A percentile compares a stretch with the other conserved stretches of the same genome.
Evolutionary conservation across 148 eudicot genomes (phyloP).

Genomic region (Dianthus caryophyllus): DNA sequence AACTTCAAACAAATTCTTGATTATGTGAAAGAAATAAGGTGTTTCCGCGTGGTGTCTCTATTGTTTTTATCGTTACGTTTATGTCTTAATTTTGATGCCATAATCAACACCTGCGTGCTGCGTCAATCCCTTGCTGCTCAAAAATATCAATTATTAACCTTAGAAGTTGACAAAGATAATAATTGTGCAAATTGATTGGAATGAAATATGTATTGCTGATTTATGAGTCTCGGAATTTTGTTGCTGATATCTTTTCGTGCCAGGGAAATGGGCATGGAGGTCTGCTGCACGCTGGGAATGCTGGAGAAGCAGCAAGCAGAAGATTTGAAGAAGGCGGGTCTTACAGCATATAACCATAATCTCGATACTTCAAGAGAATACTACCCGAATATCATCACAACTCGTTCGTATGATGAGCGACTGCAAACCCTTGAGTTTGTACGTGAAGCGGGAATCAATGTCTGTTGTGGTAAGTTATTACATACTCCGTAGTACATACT

Average conservation of each 20-base stretch:
- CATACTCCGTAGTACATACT: background rate
- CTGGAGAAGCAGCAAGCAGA: slow-evolving; percentile 95
- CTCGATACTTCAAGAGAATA: slow-evolving; percentile 98
- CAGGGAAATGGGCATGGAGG: slow-evolving; percentile 99
- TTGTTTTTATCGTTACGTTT: background rate
- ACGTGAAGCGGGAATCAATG: slow-evolving; percentile 96
- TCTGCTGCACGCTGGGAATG: slow-evolving; percentile 99
- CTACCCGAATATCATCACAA: slow-evolving; percentile 88
- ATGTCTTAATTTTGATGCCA: background rate
- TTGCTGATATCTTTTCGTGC: slow-evolving; percentile 16
- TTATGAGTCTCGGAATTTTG: background rate
- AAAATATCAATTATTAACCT: background rate
- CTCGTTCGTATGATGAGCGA: slow-evolving; percentile 91
- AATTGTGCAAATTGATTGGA: no score
- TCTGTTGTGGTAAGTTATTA: slow-evolving; percentile 74
- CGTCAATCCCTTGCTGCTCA: background rate
- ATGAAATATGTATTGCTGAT: background rate
- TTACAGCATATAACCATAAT: slow-evolving; percentile 96
- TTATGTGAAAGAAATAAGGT: slow-evolving; percentile 98
- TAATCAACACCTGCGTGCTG: no score
- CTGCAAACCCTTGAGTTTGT: slow-evolving; percentile 80
- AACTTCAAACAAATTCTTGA: slow-evolving; percentile 94
- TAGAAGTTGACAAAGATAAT: no score
- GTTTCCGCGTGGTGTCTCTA: slow-evolving; percentile 9
- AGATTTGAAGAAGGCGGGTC: slow-evolving; percentile 89